Evolutionary conservation across 768 basidiomycete genomes (phyloP), one percentile per base, ranked within the genome.

Genomic region (Calocybe cyanea): DNA sequence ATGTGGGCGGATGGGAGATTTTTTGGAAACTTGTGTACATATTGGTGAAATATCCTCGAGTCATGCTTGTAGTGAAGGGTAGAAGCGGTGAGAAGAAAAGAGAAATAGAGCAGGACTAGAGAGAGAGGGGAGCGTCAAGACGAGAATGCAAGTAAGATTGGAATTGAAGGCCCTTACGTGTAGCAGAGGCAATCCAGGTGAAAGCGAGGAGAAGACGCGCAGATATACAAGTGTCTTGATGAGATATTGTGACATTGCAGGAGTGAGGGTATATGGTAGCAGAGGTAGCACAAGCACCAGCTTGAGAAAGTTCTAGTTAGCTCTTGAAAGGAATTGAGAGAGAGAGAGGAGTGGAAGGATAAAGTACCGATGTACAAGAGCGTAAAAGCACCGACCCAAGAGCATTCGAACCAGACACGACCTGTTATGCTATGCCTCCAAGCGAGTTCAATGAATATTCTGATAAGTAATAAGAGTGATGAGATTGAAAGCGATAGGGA

Each of bases 381-480:
- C 58, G 77, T 81, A 53, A 82, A 80, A 4, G 81, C 14, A 1
- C 67, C 65, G 28, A 81, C 64, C 85, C 85, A 88, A 18, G 62
- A 38, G 52, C 75, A 76, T 58, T 89, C 87, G 51, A 87, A 83
- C 82, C 83, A 86, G 13, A 87, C 78, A n/a, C 71, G 74, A 18
- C 75, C 73, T 17, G 79, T 71, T 35, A 83, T 58, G 6, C 76
- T 62, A 59, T 75, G 65, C 49, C 65, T 70, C 15, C 72, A 70
- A 18, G 76, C 55, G 28, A 87, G 60, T 60, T 87, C 85, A 31
- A 78, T 59, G 50, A 83, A 82, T 36, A 76, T 72, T 57, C 77
- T 79, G 44, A n/a, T 40, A 14, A n/a, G 10, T 10, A 8, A 20
- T 32, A 19, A 53, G 37, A 45, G 44, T 43, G 23, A 43, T 47